Evolutionary conservation across 306 rosid genomes (phyloP).

Genomic region (Oemleria cerasiformis): DNA sequence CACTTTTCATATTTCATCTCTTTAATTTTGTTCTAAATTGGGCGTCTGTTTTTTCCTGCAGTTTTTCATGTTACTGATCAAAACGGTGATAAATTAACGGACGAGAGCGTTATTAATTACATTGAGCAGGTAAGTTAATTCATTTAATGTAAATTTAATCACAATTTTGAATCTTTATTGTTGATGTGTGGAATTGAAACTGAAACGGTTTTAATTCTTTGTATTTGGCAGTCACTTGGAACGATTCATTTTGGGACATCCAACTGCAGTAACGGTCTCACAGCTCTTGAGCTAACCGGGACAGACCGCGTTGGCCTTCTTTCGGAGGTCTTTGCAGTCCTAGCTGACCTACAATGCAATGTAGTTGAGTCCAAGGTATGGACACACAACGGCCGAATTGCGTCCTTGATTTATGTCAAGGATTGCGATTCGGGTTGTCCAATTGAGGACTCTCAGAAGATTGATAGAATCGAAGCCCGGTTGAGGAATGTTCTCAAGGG

Average conservation of each 20-base stretch:
- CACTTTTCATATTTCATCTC: neutral
- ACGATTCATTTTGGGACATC: slow-evolving; percentile 49
- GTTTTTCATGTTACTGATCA: slow-evolving; percentile 91
- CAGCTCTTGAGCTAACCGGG: slow-evolving; percentile 78
- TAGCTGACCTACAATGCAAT: slow-evolving; percentile 75
- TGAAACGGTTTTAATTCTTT: slow-evolving; percentile 9
- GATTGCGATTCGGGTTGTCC: slow-evolving; percentile 66
- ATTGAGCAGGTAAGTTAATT: slow-evolving; percentile 69
- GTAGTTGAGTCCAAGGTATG: slow-evolving; percentile 93
- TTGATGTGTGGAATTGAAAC: neutral
- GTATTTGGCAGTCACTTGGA: slow-evolving; percentile 56
- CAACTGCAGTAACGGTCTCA: slow-evolving; percentile 44
- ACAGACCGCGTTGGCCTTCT: slow-evolving; percentile 89
- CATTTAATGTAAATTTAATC: neutral
- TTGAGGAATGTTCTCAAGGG: slow-evolving; percentile 82
- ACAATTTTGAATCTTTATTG: neutral
- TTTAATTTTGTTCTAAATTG: slow-evolving; percentile 6
- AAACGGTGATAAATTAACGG: slow-evolving; percentile 74
- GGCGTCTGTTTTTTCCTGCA: slow-evolving; percentile 28
- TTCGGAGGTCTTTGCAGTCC: slow-evolving; percentile 89
- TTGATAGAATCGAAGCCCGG: slow-evolving; percentile 60
- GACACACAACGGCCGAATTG: slow-evolving; percentile 95
- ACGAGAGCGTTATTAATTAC: slow-evolving; percentile 61
- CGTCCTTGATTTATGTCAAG: slow-evolving; percentile 62
- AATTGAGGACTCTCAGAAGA: slow-evolving; percentile 66